Percentiles rank a stretch among this genome's conserved stretches.
Evolutionary conservation across 106 monocot species (phyloP).

Genomic region (Platanthera zijinensis): DNA sequence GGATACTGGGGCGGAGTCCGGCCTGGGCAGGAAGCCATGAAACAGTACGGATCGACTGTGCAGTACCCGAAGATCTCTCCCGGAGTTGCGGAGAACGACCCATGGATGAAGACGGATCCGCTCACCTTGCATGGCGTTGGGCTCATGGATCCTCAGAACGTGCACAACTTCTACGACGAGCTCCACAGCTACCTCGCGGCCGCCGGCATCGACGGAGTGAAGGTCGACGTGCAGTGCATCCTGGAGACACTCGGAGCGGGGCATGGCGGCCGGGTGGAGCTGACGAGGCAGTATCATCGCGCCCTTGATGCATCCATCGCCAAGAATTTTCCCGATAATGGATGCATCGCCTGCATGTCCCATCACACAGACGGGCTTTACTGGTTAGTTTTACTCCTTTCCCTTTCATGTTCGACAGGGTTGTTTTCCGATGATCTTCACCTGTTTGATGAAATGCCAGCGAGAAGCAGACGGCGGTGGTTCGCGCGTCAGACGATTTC

Average conservation of each 20-base stretch:
- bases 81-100: slow-evolving; percentile 68
- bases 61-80: slow-evolving; percentile 68
- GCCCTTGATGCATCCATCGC: slow-evolving; percentile 78
- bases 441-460: slow-evolving; percentile 21
- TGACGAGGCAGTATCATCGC: slow-evolving; percentile 63
- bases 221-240: slow-evolving; percentile 88
- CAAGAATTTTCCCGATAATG: slow-evolving; percentile 80
- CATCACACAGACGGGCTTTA: slow-evolving; percentile 83
- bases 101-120: slow-evolving; percentile 43
- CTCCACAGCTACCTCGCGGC: slow-evolving; percentile 63
- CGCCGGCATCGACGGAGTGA: slow-evolving; percentile 80
- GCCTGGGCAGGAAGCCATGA: slow-evolving; percentile 47
- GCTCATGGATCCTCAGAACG: slow-evolving; percentile 58
- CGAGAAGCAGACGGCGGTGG: slow-evolving; percentile 76
- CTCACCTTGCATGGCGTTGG: slow-evolving; percentile 75
- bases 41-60: slow-evolving; percentile 43
- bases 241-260: slow-evolving; percentile 84
- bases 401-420: not conserved
- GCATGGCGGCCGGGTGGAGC: slow-evolving; percentile 66
- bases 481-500: slow-evolving; percentile 96
- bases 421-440: not conserved
- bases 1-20: slow-evolving; percentile 96
- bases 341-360: slow-evolving; percentile 94
- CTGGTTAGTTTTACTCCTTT: slow-evolving; percentile 33
- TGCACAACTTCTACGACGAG: slow-evolving; percentile 70